Evolutionary conservation across 2,329 filamentous ascomycete species (phyloP).

Genomic region (Aspergillus sp.): DNA sequence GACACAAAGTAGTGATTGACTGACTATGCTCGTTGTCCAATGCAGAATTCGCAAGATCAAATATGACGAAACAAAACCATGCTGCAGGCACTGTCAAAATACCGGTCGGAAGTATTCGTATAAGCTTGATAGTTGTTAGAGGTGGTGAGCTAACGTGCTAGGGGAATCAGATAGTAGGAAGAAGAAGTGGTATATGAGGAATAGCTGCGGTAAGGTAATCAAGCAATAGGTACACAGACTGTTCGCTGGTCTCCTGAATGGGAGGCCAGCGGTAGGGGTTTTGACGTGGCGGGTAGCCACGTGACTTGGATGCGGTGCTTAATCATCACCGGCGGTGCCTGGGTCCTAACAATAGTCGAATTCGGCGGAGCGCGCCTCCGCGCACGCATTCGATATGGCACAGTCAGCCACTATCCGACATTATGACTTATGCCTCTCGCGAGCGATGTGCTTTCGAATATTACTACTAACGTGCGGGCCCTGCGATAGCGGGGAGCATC

Average conservation of each 20-base stretch:
- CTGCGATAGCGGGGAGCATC: constrained; percentile 14
- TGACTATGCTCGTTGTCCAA: not conserved
- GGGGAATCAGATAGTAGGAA: too few relatives aligned
- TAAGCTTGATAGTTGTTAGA: too few relatives aligned
- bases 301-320: too few relatives aligned
- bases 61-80: constrained; percentile 26
- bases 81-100: constrained; percentile 9
- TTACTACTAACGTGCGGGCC: constrained; percentile 19
- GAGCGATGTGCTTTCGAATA: constrained; percentile 27
- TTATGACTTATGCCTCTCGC: not conserved
- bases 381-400: constrained; percentile 4
- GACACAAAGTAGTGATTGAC: not conserved
- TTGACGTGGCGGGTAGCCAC: too few relatives aligned
- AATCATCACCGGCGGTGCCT: too few relatives aligned
- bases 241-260: too few relatives aligned
- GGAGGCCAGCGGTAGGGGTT: too few relatives aligned
- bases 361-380: not conserved
- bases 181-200: too few relatives aligned
- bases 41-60: constrained; percentile 21
- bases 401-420: not conserved
- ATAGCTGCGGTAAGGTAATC: too few relatives aligned
- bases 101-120: constrained; percentile 22
- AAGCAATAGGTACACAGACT: too few relatives aligned
- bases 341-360: too few relatives aligned
- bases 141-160: too few relatives aligned